These are phyloP conservation scores for Entomortierella lignicola DNA, from an alignment of 192 early-diverging fungal genomes.

Conservation along the genomic window DNA sequence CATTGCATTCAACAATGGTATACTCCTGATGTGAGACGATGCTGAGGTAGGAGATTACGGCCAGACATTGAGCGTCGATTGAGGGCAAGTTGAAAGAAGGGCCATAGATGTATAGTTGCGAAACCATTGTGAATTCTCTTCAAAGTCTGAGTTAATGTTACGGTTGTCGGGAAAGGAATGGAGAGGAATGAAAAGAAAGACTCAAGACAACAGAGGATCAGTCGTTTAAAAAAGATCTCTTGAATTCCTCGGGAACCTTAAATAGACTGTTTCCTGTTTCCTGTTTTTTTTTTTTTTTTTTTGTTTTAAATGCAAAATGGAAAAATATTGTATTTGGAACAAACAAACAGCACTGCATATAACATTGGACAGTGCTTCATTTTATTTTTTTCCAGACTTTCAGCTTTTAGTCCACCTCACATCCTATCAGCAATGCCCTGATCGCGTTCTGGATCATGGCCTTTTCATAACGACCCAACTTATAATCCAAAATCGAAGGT, in stretches of 20 bases:
- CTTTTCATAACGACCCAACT: slow-evolving; percentile 3
- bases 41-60: slow-evolving; percentile 71
- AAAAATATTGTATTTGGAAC: too few species aligned
- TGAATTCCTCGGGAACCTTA: too few species aligned
- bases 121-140: slow-evolving; percentile 4
- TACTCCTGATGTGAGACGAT: slow-evolving; percentile 65
- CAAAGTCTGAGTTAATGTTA: too few species aligned
- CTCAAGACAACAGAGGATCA: too few species aligned
- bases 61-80: slow-evolving; percentile 79
- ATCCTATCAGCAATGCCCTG: slow-evolving; percentile 3
- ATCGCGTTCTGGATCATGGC: slow-evolving; percentile 2
- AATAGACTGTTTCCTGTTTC: too few species aligned
- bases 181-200: not conserved
- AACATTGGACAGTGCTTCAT: too few species aligned
- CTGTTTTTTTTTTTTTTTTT: not conserved
- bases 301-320: too few species aligned
- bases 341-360: too few species aligned
- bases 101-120: slow-evolving; percentile 82
- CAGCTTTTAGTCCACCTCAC: slow-evolving; percentile 8
- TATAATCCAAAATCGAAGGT: slow-evolving; percentile 2
- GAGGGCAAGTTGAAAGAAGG: slow-evolving; percentile 70
- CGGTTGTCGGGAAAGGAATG: too few species aligned
- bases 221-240: too few species aligned
- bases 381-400: too few species aligned
- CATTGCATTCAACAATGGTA: slow-evolving; percentile 55